Conservation (phyloP, 805 yeast genomes). For the Starmera amethionina region DNA sequence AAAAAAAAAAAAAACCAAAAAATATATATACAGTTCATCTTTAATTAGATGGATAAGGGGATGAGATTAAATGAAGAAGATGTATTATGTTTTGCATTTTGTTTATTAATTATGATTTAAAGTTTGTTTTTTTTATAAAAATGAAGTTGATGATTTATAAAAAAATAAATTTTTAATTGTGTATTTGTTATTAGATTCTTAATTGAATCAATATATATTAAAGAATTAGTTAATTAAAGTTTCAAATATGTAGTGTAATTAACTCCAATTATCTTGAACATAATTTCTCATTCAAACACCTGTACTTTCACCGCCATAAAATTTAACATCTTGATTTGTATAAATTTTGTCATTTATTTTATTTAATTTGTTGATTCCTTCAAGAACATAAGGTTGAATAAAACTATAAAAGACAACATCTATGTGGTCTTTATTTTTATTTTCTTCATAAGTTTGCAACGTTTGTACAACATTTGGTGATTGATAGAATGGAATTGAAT, state of each 20-base stretch:
- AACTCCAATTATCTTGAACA: conserved; percentile 25
- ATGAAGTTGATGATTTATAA: no score
- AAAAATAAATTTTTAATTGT: background rate
- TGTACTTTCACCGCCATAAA: conserved; percentile 30
- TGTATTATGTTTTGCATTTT: background rate
- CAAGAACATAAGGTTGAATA: conserved; percentile 42
- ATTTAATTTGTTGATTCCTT: conserved; percentile 14
- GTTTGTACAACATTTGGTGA: conserved; percentile 77
- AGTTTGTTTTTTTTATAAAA: background rate
- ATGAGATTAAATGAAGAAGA: background rate
- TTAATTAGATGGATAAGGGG: background rate
- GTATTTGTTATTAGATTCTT: background rate
- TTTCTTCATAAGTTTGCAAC: conserved; percentile 22
- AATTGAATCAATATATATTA: conserved; percentile 1
- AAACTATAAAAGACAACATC: conserved; percentile 68
- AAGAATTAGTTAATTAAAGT: conserved; percentile 3
- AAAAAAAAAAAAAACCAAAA: no score
- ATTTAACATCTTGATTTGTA: conserved; percentile 25
- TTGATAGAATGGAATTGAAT: conserved; percentile 43
- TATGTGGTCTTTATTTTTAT: conserved; percentile 32
- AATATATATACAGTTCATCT: no score
- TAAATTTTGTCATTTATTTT: conserved; percentile 17
- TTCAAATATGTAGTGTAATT: background rate
- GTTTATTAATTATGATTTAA: background rate
- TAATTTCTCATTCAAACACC: conserved; percentile 35